Evolutionary conservation across 345 rosid genomes (phyloP).

Genomic region (Lumnitzera racemosa): DNA sequence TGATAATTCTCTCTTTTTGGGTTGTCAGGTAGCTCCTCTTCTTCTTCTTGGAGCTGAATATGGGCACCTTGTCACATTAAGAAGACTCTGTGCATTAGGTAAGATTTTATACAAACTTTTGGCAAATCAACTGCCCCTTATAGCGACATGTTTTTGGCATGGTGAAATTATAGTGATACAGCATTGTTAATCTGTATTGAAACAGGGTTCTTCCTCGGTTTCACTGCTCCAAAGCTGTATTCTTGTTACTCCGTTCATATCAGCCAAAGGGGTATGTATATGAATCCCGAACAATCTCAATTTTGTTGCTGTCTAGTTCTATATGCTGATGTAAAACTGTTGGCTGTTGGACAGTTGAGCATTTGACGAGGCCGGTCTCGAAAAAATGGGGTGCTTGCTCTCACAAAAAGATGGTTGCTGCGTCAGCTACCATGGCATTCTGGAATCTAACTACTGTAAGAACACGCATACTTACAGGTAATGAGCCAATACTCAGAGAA

Average conservation of each 20-base stretch:
- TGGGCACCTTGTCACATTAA: constrained; percentile 65
- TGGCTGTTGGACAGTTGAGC: constrained; percentile 38
- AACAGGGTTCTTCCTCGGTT: constrained; percentile 78
- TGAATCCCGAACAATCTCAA: no score
- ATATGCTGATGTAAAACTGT: constrained; percentile 5
- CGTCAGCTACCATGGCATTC: constrained; percentile 66
- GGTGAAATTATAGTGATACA: no score
- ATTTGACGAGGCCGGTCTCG: constrained; percentile 26
- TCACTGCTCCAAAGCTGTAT: constrained; percentile 64
- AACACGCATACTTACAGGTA: constrained; percentile 78
- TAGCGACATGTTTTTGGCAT: no score
- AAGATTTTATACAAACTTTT: constrained; percentile 6
- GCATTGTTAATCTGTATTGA: constrained; percentile 6
- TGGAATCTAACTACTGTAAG: constrained; percentile 85
- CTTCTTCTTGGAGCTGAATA: constrained; percentile 83
- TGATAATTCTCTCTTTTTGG: constrained; percentile 4
- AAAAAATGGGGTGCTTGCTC: constrained; percentile 78
- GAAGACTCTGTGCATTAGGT: constrained; percentile 80
- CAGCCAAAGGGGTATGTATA: constrained; percentile 56
- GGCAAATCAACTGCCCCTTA: not conserved
- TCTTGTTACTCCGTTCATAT: constrained; percentile 54
- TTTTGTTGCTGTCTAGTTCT: not conserved
- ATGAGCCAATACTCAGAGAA: not conserved
- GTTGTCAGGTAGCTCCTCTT: constrained; percentile 67
- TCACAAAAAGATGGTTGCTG: constrained; percentile 80